phyloP scores from a whole-genome alignment of 441 rosid species.

The Populus hybrid region DNA sequence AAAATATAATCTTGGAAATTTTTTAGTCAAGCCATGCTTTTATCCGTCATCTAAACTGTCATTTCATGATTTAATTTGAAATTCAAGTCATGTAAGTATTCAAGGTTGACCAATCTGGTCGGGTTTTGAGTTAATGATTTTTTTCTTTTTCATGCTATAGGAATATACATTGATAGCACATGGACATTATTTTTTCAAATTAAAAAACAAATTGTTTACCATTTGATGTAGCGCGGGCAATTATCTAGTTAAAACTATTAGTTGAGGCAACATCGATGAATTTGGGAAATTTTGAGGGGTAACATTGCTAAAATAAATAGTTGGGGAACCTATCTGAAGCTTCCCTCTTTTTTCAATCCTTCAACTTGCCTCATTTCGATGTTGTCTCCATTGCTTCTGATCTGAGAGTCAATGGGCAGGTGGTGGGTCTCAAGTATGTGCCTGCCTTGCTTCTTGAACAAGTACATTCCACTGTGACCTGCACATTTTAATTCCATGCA shows the following conservation, averaged over 20 bases:
- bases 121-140: too few relatives aligned
- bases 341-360: not conserved
- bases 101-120: accelerated
- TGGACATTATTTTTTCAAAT: too few relatives aligned
- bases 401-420: not conserved
- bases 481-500: not conserved
- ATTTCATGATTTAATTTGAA: too few relatives aligned
- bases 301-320: not conserved
- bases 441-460: not conserved
- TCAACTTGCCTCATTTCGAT: not conserved
- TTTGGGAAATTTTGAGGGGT: not conserved
- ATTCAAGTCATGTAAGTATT: too few relatives aligned
- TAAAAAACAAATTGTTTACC: too few relatives aligned
- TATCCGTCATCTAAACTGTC: too few relatives aligned
- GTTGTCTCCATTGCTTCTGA: not conserved
- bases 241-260: not conserved
- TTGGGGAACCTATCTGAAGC: not conserved
- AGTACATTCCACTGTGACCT: not conserved
- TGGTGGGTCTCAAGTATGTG: not conserved
- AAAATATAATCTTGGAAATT: too few relatives aligned
- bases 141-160: too few relatives aligned
- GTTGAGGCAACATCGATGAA: too few relatives aligned
- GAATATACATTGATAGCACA: too few relatives aligned
- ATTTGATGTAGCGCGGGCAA: too few relatives aligned
- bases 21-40: too few relatives aligned